Evolutionary conservation across 176 grass and related monocot genomes (phyloP).

Genomic region (Zizania latifolia): DNA sequence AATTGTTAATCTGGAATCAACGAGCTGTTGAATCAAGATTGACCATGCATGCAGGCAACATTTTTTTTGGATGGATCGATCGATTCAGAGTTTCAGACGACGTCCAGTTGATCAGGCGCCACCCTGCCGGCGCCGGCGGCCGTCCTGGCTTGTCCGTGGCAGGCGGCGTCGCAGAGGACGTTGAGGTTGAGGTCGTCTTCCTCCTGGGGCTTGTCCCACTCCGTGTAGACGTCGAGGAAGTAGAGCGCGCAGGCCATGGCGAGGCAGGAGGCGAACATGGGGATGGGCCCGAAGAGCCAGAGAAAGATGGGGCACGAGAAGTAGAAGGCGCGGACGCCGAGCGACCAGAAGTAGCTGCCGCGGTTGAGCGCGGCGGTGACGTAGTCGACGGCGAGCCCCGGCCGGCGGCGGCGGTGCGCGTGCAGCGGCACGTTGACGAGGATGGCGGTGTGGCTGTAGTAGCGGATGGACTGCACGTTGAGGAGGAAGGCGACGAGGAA

Average conservation of each 20-base stretch:
- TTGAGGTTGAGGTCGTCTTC: not conserved
- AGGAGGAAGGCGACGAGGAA: constrained; percentile 80
- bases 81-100: too few species aligned
- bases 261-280: constrained; percentile 38
- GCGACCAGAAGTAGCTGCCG: constrained; percentile 64
- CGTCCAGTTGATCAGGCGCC: too few species aligned
- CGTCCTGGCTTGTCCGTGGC: not conserved
- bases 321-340: constrained; percentile 52
- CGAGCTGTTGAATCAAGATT: too few species aligned
- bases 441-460: constrained; percentile 70
- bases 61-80: too few species aligned
- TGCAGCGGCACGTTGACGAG: constrained; percentile 53
- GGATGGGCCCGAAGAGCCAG: constrained; percentile 61
- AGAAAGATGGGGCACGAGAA: constrained; percentile 68
- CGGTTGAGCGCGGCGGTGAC: constrained; percentile 44
- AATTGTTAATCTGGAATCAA: too few species aligned
- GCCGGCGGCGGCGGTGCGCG: constrained; percentile 24
- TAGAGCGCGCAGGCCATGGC: not conserved
- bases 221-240: not conserved
- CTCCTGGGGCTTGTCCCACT: not conserved
- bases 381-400: constrained; percentile 26
- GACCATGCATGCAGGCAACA: too few species aligned
- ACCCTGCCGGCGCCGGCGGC: too few species aligned
- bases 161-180: not conserved
- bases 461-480: constrained; percentile 77